A percentile compares a stretch with the other conserved stretches of the same genome.
phyloP scores from a whole-genome alignment of 2,329 filamentous ascomycete genomes.

The Ceratocystis ficicola region DNA sequence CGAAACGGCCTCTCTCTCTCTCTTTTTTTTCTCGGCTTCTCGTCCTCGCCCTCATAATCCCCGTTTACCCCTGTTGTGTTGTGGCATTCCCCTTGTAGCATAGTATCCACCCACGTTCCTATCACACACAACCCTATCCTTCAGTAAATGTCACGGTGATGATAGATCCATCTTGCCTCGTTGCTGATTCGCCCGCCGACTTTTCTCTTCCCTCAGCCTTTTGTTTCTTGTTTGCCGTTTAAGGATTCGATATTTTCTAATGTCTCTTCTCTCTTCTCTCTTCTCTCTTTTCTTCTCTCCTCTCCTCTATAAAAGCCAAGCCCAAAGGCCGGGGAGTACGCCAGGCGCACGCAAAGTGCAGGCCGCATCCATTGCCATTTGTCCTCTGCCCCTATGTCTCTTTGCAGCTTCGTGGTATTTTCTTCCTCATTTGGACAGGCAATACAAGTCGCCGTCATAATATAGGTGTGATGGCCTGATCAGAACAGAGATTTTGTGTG shows the following conservation, averaged over 20 bases:
- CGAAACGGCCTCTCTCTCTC: not conserved
- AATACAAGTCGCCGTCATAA: not conserved
- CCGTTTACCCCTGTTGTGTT: not conserved
- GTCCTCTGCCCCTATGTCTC: not conserved
- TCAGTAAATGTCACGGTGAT: too few relatives aligned
- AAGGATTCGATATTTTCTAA: slow-evolving; percentile 27
- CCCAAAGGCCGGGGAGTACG: not conserved
- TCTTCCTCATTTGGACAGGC: not conserved
- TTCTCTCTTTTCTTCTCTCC: not conserved
- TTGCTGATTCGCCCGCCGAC: not conserved
- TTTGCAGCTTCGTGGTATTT: not conserved
- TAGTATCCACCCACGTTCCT: not conserved
- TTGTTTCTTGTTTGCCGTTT: slow-evolving; percentile 8
- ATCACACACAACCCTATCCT: too few relatives aligned
- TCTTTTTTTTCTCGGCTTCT: not conserved
- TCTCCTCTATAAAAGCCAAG: not conserved
- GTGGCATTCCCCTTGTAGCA: not conserved
- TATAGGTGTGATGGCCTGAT: not conserved
- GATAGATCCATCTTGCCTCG: too few relatives aligned
- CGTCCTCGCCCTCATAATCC: not conserved
- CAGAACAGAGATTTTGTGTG: not conserved
- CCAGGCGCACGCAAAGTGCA: not conserved
- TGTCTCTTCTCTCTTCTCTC: not conserved
- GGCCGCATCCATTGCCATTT: not conserved
- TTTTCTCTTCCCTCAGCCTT: not conserved